A percentile compares a stretch with the other conserved stretches of the same genome.
Evolutionary conservation across 495 filamentous ascomycete species (phyloP).

Genomic region (Penicillium canariense): DNA sequence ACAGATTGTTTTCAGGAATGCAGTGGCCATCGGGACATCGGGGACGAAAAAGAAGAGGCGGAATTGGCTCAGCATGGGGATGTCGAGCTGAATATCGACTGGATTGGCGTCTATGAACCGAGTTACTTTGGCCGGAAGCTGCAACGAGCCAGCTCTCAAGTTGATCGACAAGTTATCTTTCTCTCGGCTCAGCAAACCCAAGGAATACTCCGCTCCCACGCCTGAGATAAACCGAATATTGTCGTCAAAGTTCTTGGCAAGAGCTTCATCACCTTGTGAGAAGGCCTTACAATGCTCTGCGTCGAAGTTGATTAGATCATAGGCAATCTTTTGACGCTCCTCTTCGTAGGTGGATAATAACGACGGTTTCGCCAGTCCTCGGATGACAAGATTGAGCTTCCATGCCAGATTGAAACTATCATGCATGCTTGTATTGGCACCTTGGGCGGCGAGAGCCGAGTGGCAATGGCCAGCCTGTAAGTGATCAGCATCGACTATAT

Average conservation of each 20-base stretch:
- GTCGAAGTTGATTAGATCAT: constrained; percentile 74
- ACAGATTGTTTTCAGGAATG: constrained; percentile 55
- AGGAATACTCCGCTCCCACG: constrained; percentile 60
- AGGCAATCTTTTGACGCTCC: constrained; percentile 70
- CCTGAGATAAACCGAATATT: constrained; percentile 69
- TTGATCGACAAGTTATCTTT: constrained; percentile 11
- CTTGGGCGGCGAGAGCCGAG: constrained; percentile 84
- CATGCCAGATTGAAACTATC: constrained; percentile 79
- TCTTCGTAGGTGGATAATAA: constrained; percentile 71
- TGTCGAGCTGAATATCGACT: constrained; percentile 68
- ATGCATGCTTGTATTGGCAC: constrained; percentile 82
- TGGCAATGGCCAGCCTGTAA: constrained; percentile 64
- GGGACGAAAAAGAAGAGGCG: constrained; percentile 62
- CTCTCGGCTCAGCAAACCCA: constrained; percentile 54
- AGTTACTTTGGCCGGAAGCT: constrained; percentile 61
- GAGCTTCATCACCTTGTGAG: constrained; percentile 53
- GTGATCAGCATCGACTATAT: constrained; percentile 1
- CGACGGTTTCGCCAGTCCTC: constrained; percentile 53
- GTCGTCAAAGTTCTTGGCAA: constrained; percentile 61
- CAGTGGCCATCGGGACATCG: constrained; percentile 48
- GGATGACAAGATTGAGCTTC: constrained; percentile 72
- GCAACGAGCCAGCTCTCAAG: constrained; percentile 55
- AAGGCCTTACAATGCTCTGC: constrained; percentile 55
- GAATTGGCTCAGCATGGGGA: constrained; percentile 69
- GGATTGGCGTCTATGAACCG: constrained; percentile 69